Evolutionary conservation across 352 stramenopile species (phyloP).

Genomic region (Globisporangium cederbergense): DNA sequence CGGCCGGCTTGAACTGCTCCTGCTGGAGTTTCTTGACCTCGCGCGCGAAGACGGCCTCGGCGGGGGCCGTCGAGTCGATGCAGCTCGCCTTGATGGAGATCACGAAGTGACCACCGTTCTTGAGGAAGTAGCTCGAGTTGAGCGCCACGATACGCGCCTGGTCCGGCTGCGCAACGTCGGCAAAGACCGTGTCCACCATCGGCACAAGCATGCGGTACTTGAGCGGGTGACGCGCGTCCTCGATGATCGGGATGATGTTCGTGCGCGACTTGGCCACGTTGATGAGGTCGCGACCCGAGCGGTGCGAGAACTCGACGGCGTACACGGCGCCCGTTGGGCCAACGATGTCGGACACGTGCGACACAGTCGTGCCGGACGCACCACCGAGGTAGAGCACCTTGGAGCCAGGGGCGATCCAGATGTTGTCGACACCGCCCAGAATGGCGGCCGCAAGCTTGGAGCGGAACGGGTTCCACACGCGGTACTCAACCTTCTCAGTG

Average conservation of each 20-base stretch:
- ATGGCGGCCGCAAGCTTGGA: constrained; percentile 99
- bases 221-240: constrained; percentile 96
- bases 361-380: constrained; percentile 98
- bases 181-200: constrained; percentile 99
- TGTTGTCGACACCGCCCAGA: constrained; percentile 97
- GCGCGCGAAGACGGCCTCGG: constrained; percentile 97
- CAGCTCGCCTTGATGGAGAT: constrained; percentile 99
- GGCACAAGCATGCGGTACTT: constrained; percentile 99
- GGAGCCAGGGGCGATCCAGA: constrained; percentile 96
- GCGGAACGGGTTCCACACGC: constrained; percentile 99
- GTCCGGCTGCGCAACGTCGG: constrained; percentile 99
- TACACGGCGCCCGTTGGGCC: constrained; percentile 97
- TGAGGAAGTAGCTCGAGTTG: constrained; percentile 99
- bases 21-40: constrained; percentile 98
- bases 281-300: constrained; percentile 97
- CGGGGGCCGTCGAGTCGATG: constrained; percentile 97
- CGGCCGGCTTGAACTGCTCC: constrained; percentile 98
- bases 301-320: constrained; percentile 99
- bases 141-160: constrained; percentile 99
- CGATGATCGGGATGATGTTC: constrained; percentile 99
- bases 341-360: constrained; percentile 99
- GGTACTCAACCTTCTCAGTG: constrained; percentile 98
- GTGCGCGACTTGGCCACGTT: constrained; percentile 99
- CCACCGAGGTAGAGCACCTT: constrained; percentile 99
- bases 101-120: constrained; percentile 99